These are phyloP conservation scores for Diaporthe vexans DNA, from an alignment of 2,329 filamentous ascomycete species.

Conservation along the genomic window DNA sequence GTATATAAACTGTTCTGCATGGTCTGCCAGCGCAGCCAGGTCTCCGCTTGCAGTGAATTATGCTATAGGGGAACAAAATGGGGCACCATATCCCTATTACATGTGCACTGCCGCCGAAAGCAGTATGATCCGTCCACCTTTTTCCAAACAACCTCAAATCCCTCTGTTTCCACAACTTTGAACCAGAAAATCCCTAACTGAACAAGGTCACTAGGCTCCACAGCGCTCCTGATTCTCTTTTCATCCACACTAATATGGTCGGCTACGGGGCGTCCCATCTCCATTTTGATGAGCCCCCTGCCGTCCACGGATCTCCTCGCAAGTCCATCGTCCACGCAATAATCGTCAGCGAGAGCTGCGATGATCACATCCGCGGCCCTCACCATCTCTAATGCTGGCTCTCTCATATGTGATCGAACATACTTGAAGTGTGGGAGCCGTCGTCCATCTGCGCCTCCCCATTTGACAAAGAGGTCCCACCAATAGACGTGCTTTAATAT, in stretches of 20 bases:
- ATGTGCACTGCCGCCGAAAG: not conserved
- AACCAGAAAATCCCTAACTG: constrained; percentile 30
- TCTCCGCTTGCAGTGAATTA: not conserved
- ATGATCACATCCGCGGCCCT: constrained; percentile 19
- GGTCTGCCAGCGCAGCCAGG: no score
- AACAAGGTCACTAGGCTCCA: not conserved
- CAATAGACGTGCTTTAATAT: constrained; percentile 21
- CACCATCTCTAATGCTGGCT: constrained; percentile 4
- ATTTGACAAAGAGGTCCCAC: constrained; percentile 30
- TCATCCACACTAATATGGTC: not conserved
- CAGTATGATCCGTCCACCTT: not conserved
- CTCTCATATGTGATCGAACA: constrained; percentile 1
- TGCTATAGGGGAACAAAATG: not conserved
- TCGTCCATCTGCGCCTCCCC: constrained; percentile 15
- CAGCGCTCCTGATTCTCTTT: not conserved
- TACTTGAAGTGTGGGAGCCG: not conserved
- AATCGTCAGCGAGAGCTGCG: constrained; percentile 15
- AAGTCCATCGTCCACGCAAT: not conserved
- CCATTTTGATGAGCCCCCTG: not conserved
- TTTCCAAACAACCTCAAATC: constrained; percentile 13
- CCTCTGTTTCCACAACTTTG: not conserved
- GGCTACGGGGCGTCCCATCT: not conserved
- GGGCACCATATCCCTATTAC: not conserved
- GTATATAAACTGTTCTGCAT: no score
- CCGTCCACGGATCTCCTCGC: constrained; percentile 1